A percentile compares a stretch with the other conserved stretches of the same genome.
phyloP scores from a whole-genome alignment of 2,329 filamentous ascomycete genomes.

The Lachnellula willkommii region DNA sequence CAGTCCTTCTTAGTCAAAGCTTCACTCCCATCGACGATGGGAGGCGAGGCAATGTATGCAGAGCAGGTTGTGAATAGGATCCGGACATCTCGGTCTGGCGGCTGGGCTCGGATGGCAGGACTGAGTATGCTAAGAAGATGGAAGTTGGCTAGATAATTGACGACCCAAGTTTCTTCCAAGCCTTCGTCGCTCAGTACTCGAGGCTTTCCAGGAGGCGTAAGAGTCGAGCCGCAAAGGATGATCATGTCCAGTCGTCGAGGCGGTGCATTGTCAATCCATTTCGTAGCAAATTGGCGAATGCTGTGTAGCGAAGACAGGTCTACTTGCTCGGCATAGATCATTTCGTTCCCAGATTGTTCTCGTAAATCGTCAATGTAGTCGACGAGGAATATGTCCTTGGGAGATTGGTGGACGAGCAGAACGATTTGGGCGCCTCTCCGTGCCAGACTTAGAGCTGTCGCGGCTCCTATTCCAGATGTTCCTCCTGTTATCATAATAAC shows the following conservation, averaged over 20 bases:
- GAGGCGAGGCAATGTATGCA: slow-evolving; percentile 74
- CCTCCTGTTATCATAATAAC: slow-evolving; percentile 91
- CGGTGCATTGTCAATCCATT: slow-evolving; percentile 95
- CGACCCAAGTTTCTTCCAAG: slow-evolving; percentile 83
- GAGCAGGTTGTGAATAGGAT: slow-evolving; percentile 83
- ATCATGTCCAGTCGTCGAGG: slow-evolving; percentile 86
- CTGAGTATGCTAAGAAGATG: slow-evolving; percentile 88
- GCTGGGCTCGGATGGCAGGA: slow-evolving; percentile 84
- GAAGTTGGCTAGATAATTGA: slow-evolving; percentile 95
- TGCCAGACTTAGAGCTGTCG: slow-evolving; percentile 69
- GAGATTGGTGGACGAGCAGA: slow-evolving; percentile 76
- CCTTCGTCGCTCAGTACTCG: slow-evolving; percentile 66
- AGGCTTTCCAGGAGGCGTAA: slow-evolving; percentile 62
- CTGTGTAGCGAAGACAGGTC: slow-evolving; percentile 85
- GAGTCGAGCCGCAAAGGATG: slow-evolving; percentile 75
- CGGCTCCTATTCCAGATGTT: slow-evolving; percentile 85
- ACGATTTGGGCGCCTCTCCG: slow-evolving; percentile 81
- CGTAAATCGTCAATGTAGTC: slow-evolving; percentile 91
- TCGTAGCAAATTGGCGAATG: slow-evolving; percentile 87
- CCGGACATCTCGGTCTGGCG: slow-evolving; percentile 87
- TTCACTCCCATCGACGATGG: slow-evolving; percentile 50
- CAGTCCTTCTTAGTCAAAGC: slow-evolving; percentile 44
- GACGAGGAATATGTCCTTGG: slow-evolving; percentile 80
- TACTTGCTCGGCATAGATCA: slow-evolving; percentile 94
- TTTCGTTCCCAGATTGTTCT: slow-evolving; percentile 66